These are phyloP conservation scores for Elsinoe fawcettii DNA, from an alignment of 2,329 filamentous ascomycete genomes.

Conservation along the genomic window DNA sequence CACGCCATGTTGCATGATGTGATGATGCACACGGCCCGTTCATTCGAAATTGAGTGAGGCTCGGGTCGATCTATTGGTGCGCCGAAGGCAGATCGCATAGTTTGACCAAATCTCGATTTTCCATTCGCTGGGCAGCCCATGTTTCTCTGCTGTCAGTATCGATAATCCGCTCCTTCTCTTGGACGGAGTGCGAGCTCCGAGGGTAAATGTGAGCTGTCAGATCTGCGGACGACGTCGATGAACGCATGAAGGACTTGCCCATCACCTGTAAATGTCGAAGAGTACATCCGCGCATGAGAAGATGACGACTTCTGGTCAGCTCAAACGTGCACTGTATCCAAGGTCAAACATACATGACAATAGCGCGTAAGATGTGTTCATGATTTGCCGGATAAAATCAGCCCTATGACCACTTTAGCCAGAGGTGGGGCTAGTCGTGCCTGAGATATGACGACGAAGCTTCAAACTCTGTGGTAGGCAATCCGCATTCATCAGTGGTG, in stretches of 20 bases:
- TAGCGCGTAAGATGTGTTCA: neutral
- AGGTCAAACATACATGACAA: neutral
- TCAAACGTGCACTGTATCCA: no score
- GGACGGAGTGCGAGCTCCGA: neutral
- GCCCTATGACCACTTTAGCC: neutral
- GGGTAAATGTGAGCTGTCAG: neutral
- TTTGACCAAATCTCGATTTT: neutral
- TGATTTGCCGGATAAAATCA: neutral
- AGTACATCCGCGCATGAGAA: neutral
- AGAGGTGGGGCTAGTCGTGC: neutral
- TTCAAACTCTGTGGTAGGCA: neutral
- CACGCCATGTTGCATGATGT: neutral
- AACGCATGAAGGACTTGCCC: neutral
- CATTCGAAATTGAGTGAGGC: neutral
- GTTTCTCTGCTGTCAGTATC: neutral
- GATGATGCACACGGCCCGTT: neutral
- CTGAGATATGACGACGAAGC: neutral
- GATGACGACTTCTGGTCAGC: neutral
- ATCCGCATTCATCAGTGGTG: neutral
- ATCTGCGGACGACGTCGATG: neutral
- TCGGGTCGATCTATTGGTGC: slow-evolving; percentile 10
- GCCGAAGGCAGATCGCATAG: neutral
- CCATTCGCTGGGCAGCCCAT: neutral
- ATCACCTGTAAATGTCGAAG: neutral
- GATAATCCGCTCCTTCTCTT: neutral